Evolutionary conservation across 805 yeast species (phyloP).

Genomic region (Candida patagonica): DNA sequence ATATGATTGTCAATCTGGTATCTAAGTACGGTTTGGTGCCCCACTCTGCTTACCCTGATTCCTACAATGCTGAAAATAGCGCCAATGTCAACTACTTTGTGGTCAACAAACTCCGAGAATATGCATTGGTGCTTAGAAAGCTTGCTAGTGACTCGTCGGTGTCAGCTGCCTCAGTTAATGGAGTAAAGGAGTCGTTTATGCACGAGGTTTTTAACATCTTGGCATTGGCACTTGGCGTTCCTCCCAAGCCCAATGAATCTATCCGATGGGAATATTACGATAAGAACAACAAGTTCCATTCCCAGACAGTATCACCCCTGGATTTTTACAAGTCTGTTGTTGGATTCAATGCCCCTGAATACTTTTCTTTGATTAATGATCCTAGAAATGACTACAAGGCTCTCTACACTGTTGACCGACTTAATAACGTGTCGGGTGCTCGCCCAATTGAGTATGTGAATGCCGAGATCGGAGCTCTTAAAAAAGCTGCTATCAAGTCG

Average conservation of each 20-base stretch:
- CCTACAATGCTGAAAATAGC: conserved; percentile 46
- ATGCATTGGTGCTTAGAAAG: conserved; percentile 58
- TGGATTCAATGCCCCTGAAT: conserved; percentile 40
- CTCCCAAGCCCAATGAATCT: conserved; percentile 61
- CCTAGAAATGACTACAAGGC: conserved; percentile 66
- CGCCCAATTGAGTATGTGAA: conserved; percentile 56
- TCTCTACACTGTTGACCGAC: conserved; percentile 61
- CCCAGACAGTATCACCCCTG: conserved; percentile 42
- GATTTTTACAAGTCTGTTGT: conserved; percentile 45
- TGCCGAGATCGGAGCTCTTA: conserved; percentile 49
- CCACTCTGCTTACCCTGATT: conserved; percentile 61
- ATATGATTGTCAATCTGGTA: conserved; percentile 70
- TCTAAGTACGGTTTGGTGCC: conserved; percentile 81
- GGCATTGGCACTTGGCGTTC: conserved; percentile 64
- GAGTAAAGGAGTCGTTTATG: conserved; percentile 41
- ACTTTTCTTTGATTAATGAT: conserved; percentile 67
- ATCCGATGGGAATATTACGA: conserved; percentile 70
- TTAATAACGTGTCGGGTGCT: conserved; percentile 69
- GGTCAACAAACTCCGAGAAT: conserved; percentile 67
- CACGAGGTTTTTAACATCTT: conserved; percentile 56
- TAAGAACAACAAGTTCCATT: conserved; percentile 36
- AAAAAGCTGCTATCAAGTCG: conserved; percentile 57
- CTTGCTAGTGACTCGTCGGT: conserved; percentile 35
- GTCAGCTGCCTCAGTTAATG: conserved; percentile 21
- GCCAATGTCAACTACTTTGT: conserved; percentile 49